Evolutionary conservation across 306 rosid species (phyloP).

Genomic region (Erythrophleum fordii): DNA sequence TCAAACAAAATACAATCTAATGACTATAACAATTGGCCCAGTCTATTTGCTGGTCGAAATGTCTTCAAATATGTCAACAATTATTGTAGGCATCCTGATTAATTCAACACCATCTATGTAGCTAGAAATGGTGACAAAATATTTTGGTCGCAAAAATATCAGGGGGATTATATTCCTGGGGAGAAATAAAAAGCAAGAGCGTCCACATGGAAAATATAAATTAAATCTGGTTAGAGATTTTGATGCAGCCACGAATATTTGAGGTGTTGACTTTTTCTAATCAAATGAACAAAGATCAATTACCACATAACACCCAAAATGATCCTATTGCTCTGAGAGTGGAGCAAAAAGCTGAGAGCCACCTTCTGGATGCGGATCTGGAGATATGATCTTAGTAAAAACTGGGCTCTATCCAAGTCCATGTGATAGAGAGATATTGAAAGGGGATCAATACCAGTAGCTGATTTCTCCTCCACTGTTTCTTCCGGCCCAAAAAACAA

Average conservation of each 20-base stretch:
- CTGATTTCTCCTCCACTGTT: constrained; percentile 69
- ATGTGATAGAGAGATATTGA: constrained; percentile 89
- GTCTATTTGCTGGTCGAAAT: background rate
- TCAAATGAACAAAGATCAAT: constrained; percentile 4
- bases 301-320: background rate
- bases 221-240: background rate
- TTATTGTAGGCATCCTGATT: background rate
- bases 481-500: constrained; percentile 75
- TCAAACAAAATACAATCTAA: constrained; percentile 24
- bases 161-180: background rate
- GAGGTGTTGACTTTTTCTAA: background rate
- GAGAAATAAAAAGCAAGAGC: constrained; percentile 7
- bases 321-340: background rate
- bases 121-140: background rate
- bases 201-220: background rate
- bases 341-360: constrained; percentile 16
- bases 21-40: constrained; percentile 18
- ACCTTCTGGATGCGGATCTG: constrained; percentile 92
- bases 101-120: background rate
- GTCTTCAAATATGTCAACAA: constrained; percentile 27
- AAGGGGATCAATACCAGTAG: constrained; percentile 63
- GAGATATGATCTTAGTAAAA: constrained; percentile 82
- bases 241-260: background rate
- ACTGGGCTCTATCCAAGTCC: constrained; percentile 90
- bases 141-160: background rate